Conservation (phyloP, 768 basidiomycete genomes). For the Megacollybia marginata region DNA sequence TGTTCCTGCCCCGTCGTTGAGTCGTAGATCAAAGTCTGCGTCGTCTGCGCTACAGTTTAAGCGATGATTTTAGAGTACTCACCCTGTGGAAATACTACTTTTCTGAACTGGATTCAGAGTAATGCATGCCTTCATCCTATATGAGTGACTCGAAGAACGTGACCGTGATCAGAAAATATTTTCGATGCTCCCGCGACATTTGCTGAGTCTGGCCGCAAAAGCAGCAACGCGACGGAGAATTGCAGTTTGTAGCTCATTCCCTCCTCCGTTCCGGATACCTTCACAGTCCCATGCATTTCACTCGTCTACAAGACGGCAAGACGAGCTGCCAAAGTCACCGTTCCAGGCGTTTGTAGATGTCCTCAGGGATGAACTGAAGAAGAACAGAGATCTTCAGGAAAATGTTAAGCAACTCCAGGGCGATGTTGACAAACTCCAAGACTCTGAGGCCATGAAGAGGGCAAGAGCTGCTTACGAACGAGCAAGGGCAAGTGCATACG, state of each 20-base stretch:
- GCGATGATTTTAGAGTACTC: too few species aligned
- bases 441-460: constrained; percentile 91
- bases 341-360: constrained; percentile 97
- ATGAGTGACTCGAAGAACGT: too few species aligned
- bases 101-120: too few species aligned
- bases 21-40: too few species aligned
- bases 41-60: too few species aligned
- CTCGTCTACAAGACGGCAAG: constrained; percentile 50
- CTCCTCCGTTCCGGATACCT: constrained; percentile 35
- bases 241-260: constrained; percentile 8
- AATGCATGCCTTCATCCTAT: too few species aligned
- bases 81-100: too few species aligned
- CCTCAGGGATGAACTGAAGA: constrained; percentile 83
- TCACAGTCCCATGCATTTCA: constrained; percentile 35
- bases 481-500: constrained; percentile 64
- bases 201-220: not conserved
- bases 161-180: too few species aligned
- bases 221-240: not conserved
- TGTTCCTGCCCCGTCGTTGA: too few species aligned
- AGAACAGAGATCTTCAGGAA: constrained; percentile 92
- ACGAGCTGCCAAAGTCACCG: constrained; percentile 81
- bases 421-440: constrained; percentile 95
- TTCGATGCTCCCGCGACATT: not conserved
- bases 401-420: constrained; percentile 97
- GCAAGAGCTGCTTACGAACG: constrained; percentile 90